Base-by-base conservation (phyloP, 2,329 filamentous ascomycete species). In the Stachybotrys elegans region DNA sequence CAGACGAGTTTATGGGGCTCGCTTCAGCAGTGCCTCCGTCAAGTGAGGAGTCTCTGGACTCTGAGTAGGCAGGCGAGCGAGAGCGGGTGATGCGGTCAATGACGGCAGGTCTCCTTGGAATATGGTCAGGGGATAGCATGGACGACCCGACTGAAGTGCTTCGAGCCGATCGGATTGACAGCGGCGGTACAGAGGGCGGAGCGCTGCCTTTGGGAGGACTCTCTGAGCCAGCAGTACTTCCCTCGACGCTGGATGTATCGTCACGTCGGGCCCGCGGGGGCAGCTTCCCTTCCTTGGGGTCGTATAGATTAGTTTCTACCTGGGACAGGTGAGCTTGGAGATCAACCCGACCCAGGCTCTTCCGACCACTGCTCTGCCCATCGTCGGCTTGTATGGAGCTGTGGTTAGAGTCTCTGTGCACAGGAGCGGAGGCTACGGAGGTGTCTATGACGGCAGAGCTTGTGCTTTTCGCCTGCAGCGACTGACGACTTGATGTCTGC, bases 11-110 rank as follows among this genome's bases (percentile, higher is more conserved):
- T 50, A 81, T 68, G 5, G 75, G 71, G 48, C 70, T 83, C 6
- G 78, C 67, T 58, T 79, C 78, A 14, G 76, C 72, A 13, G 71
- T 76, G 40, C 75, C 73, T 20, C 73, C 72, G 38, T 82, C 80
- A 42, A 77, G 62, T 1, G 79, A 83, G 2, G 79, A 82, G 6
- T 78, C 77, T 47, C 78, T 70, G 12, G 81, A 83, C 13, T 66
- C 69, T 7, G 63, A 63, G 22, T 61, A 62, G 6, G 60, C 67
- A 3, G 70, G 66, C 20, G 67, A 67, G 22, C 66, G 66, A 8
- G 73, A 68, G 8, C 67, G 67, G 48, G 67, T 75, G 38, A 80
- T 76, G n/a, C 73, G 73, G 52, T 78, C 71, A 44, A 80, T 78
- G 5, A 79, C 71, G 3, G 71, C 68, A 2, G 80, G 67, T 48